Base-by-base conservation (phyloP, 345 rosid genomes). In the Raphanus sativus region DNA sequence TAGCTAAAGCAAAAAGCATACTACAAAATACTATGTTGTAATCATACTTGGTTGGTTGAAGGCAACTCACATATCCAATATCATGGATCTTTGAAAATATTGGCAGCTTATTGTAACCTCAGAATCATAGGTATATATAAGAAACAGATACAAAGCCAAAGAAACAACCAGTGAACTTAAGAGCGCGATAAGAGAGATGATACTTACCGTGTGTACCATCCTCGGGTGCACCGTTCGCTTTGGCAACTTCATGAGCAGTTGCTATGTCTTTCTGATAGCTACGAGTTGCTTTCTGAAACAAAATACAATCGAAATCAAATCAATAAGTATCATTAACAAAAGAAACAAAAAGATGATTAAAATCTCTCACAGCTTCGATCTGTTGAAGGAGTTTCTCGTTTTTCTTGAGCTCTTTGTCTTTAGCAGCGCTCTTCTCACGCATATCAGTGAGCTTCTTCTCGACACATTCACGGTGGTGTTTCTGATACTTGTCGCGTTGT, bases 211-310 rank as follows among this genome's bases (percentile, higher is more conserved):
- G 85, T 64, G 90, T 78, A 64, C 84, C 86, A 63, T 81, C 90
- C 3, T 78, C 86, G 26, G 79, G 81, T 30, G 82, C 69, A 65
- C 84, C 89, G 67, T 89, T 69, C n/a, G 82, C 86, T 65, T 89
- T 84, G n/a, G 90, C 89, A 4, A 90, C 87, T 83, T 81, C 81
- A 77, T 88, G 84, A 80, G 88, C 72, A 75, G 68, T 86, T 24
- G 82, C 92, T 11, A 92, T 81, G 73, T 92, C 99, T 82, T 92
- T 91, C 86, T 95, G 99, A 83, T 95, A 95, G 85, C 96, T 88
- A 54, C 86, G 90, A 70, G 89, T 87, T 24, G 98, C 99, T 92
- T 92, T 95, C 99, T 95, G 86, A 79, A 13, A 45, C 3, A 6
- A 45, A 45, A 42, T 42, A 42, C 50, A 42, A 40, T 42, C 12